A percentile compares a stretch with the other conserved stretches of the same genome.
These are phyloP conservation scores for Fraxinus platypoda DNA, from an alignment of 305 asterid species.

Conservation along the genomic window DNA sequence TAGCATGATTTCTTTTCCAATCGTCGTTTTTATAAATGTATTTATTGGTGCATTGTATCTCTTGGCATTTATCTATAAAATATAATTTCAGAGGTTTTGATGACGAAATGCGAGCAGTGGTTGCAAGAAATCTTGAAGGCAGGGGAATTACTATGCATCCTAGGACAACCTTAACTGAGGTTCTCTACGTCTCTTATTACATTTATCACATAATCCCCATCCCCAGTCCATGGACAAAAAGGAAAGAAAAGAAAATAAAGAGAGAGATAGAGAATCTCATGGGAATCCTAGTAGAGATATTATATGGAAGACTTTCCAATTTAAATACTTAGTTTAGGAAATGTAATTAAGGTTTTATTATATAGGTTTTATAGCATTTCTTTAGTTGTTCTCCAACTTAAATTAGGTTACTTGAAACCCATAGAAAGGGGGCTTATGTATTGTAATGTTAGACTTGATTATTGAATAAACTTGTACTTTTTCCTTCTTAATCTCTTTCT, in stretches of 20 bases:
- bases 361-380: too few relatives aligned
- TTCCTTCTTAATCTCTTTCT: too few relatives aligned
- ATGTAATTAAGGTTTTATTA: too few relatives aligned
- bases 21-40: conserved; percentile 2
- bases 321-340: too few relatives aligned
- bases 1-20: background rate
- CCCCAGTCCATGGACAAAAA: background rate
- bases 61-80: conserved; percentile 9
- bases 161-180: conserved; percentile 75
- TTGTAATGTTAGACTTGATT: too few relatives aligned
- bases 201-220: background rate
- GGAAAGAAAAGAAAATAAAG: too few relatives aligned
- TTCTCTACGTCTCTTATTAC: conserved; percentile 18
- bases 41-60: conserved; percentile 15
- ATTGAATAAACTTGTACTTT: too few relatives aligned
- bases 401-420: too few relatives aligned
- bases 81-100: conserved; percentile 81
- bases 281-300: too few relatives aligned
- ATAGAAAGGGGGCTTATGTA: too few relatives aligned
- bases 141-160: conserved; percentile 93
- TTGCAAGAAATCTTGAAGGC: conserved; percentile 93
- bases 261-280: background rate
- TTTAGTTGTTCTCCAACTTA: too few relatives aligned
- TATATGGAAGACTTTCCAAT: too few relatives aligned
- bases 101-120: conserved; percentile 89